Percentiles rank a stretch among this genome's conserved stretches.
phyloP scores from a whole-genome alignment of 177 flowering plant genomes.

The Telopea speciosissima region DNA sequence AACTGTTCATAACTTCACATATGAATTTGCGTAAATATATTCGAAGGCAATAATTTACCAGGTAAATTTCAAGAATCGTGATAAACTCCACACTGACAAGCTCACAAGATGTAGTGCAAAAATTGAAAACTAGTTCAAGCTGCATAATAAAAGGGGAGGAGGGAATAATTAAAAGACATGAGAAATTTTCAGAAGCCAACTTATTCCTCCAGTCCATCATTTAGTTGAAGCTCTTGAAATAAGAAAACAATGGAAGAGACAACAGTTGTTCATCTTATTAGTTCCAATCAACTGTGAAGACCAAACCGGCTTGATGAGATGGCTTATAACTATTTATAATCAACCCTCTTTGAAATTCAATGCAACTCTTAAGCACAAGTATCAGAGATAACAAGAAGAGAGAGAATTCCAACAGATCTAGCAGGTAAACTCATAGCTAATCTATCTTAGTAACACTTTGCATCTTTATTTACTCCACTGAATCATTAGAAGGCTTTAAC shows the following conservation, averaged over 20 bases:
- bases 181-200: neutral
- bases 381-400: neutral
- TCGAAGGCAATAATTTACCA: neutral
- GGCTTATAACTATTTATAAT: neutral
- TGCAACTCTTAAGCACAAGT: neutral
- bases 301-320: no score
- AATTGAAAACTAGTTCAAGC: neutral
- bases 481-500: neutral
- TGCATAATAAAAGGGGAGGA: neutral
- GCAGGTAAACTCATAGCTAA: neutral
- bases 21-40: neutral
- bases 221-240: neutral
- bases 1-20: neutral
- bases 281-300: no score
- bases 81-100: neutral
- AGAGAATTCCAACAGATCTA: neutral
- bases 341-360: neutral
- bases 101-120: no score
- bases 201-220: neutral
- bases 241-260: no score
- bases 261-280: no score
- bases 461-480: neutral
- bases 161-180: neutral
- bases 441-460: neutral
- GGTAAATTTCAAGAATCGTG: neutral